Conservation (phyloP, 805 yeast genomes). For the Crinitomyces ghanaensis region DNA sequence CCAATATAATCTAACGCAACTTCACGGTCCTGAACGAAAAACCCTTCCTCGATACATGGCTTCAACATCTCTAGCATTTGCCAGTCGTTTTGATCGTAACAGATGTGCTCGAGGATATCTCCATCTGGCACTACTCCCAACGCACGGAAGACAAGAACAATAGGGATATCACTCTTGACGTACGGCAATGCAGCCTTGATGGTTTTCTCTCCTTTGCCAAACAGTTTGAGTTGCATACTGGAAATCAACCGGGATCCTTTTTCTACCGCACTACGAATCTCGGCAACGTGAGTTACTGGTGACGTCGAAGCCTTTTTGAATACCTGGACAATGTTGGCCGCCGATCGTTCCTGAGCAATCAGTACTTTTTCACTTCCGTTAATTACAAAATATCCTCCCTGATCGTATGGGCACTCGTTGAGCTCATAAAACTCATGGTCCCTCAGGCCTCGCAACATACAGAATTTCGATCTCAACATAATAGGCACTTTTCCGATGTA, state of each 20-base stretch:
- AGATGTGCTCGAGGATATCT: conserved; percentile 93
- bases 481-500: conserved; percentile 96
- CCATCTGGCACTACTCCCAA: conserved; percentile 98
- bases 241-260: conserved; percentile 93
- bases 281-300: conserved; percentile 92
- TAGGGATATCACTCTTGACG: conserved; percentile 93
- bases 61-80: conserved; percentile 98
- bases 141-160: conserved; percentile 94
- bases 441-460: conserved; percentile 79
- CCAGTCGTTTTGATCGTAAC: conserved; percentile 97
- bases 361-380: conserved; percentile 97
- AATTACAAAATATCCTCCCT: conserved; percentile 98
- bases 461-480: conserved; percentile 93
- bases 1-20: conserved; percentile 97
- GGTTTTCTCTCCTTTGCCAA: conserved; percentile 73
- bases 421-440: conserved; percentile 91
- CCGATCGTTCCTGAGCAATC: conserved; percentile 97
- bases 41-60: conserved; percentile 99
- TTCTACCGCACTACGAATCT: conserved; percentile 91
- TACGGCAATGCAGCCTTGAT: conserved; percentile 94
- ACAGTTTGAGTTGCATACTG: conserved; percentile 86
- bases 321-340: conserved; percentile 97
- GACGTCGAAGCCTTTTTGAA: conserved; percentile 96
- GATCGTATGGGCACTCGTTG: conserved; percentile 98
- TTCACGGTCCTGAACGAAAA: conserved; percentile 94